Conservation (phyloP, 2,329 filamentous ascomycete genomes). For the Fusarium continuum region DNA sequence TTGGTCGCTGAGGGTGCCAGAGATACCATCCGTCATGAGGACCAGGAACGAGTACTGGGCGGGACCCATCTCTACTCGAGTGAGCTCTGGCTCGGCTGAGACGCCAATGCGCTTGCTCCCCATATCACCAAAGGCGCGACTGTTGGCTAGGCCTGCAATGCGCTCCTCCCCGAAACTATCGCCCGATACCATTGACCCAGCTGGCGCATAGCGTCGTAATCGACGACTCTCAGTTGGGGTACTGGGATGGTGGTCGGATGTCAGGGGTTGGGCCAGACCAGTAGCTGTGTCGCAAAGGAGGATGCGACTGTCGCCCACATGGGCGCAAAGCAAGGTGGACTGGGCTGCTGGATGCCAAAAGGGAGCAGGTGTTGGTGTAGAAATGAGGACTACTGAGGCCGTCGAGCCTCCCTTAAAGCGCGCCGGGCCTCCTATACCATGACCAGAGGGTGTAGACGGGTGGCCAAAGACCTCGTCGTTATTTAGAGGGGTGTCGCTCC, state of each 20-base stretch:
- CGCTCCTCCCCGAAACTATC: slow-evolving; percentile 98
- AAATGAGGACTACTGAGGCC: slow-evolving; percentile 87
- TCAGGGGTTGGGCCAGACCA: slow-evolving; percentile 81
- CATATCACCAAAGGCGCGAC: slow-evolving; percentile 93
- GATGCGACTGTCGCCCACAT: slow-evolving; percentile 93
- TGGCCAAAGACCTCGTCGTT: slow-evolving; percentile 81
- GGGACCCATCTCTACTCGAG: slow-evolving; percentile 78
- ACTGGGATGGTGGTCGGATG: slow-evolving; percentile 92
- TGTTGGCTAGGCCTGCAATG: slow-evolving; percentile 92
- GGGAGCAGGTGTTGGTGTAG: slow-evolving; percentile 87
- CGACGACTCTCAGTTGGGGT: slow-evolving; percentile 83
- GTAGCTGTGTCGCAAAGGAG: slow-evolving; percentile 88
- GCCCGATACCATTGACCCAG: slow-evolving; percentile 79
- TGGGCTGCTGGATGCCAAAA: slow-evolving; percentile 95
- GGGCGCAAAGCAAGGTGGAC: slow-evolving; percentile 84
- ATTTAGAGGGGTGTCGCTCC: slow-evolving; percentile 82
- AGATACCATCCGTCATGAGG: slow-evolving; percentile 88
- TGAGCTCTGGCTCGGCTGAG: slow-evolving; percentile 90
- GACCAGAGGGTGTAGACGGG: slow-evolving; percentile 63
- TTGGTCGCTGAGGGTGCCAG: slow-evolving; percentile 85
- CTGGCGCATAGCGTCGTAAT: slow-evolving; percentile 81
- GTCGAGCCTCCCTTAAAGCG: slow-evolving; percentile 96
- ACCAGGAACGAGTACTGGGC: slow-evolving; percentile 91
- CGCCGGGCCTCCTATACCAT: slow-evolving; percentile 74
- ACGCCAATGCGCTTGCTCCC: slow-evolving; percentile 91